Conservation (phyloP, 2,329 filamentous ascomycete species). For the Coniosporium tulheliwenetii region DNA sequence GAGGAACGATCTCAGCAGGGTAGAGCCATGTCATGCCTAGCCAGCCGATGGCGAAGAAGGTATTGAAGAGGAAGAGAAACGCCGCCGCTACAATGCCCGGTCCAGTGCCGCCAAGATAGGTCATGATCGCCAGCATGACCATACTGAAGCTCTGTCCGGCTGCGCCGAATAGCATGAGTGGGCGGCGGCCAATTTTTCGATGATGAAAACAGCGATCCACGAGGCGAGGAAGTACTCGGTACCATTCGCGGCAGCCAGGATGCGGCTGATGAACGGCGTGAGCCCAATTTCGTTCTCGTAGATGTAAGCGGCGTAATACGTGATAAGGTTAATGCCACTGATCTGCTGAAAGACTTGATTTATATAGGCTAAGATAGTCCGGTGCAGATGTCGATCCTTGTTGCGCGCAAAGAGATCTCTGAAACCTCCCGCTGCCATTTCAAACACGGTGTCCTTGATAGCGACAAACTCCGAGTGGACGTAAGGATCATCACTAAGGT, state of each 20-base stretch:
- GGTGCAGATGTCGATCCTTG: constrained; percentile 17
- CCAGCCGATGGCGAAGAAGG: constrained; percentile 38
- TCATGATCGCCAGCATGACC: constrained; percentile 1
- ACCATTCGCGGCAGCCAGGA: constrained; percentile 37
- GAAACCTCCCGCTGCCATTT: constrained; percentile 20
- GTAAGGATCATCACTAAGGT: constrained; percentile 24
- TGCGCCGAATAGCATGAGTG: constrained; percentile 57
- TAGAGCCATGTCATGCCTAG: constrained; percentile 29
- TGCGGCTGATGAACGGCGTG: constrained; percentile 26
- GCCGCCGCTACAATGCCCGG: constrained; percentile 6
- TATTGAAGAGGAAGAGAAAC: constrained; percentile 35
- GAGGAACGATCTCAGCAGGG: constrained; percentile 16
- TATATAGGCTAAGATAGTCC: constrained; percentile 15
- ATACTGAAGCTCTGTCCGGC: constrained; percentile 22
- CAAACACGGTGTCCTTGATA: constrained; percentile 37
- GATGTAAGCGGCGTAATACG: constrained; percentile 30
- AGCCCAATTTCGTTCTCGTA: constrained; percentile 37
- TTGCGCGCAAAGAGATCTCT: constrained; percentile 13
- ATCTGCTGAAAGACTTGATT: constrained; percentile 21
- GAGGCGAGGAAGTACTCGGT: constrained; percentile 39
- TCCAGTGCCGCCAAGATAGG: background rate
- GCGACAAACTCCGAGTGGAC: constrained; percentile 32
- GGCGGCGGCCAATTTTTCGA: constrained; percentile 39
- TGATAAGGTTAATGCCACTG: constrained; percentile 12
- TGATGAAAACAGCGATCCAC: constrained; percentile 32